A percentile compares a stretch with the other conserved stretches of the same genome.
phyloP scores from a whole-genome alignment of 768 basidiomycete genomes.

The Rhodotorula graminis region DNA sequence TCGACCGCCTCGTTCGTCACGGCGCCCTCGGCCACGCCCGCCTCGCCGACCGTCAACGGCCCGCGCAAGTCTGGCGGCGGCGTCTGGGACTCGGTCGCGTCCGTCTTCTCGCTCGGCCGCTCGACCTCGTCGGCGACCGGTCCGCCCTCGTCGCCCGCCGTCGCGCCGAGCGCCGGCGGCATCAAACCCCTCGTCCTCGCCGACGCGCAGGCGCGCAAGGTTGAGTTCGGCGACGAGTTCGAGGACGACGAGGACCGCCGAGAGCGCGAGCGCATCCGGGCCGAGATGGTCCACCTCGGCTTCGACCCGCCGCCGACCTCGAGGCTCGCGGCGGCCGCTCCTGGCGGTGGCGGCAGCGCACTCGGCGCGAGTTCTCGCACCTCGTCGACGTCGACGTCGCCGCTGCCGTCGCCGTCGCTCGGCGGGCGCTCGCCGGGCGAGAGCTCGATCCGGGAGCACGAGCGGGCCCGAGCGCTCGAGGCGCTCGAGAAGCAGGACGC shows the following conservation, averaged over 20 bases:
- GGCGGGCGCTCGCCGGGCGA: slow-evolving; percentile 50
- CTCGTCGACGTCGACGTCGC: slow-evolving; percentile 42
- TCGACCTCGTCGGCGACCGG: slow-evolving; percentile 58
- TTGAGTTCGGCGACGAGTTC: slow-evolving; percentile 14
- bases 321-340: slow-evolving; percentile 43
- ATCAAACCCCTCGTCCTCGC: slow-evolving; percentile 55
- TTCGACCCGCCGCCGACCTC: slow-evolving; percentile 54
- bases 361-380: slow-evolving; percentile 27
- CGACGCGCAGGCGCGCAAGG: slow-evolving; percentile 46
- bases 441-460: neutral
- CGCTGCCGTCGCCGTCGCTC: slow-evolving; percentile 43
- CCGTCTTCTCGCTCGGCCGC: slow-evolving; percentile 57
- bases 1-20: neutral
- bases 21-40: slow-evolving; percentile 2
- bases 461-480: slow-evolving; percentile 57
- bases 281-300: slow-evolving; percentile 92
- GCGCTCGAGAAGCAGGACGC: slow-evolving; percentile 77
- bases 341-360: no score
- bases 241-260: slow-evolving; percentile 60
- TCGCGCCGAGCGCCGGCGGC: slow-evolving; percentile 59
- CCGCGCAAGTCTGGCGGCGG: slow-evolving; percentile 18
- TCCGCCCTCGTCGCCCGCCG: slow-evolving; percentile 40
- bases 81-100: slow-evolving; percentile 28
- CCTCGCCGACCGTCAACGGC: neutral
- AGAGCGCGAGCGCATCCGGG: slow-evolving; percentile 79